A percentile compares a stretch with the other conserved stretches of the same genome.
phyloP scores from a whole-genome alignment of 2,329 filamentous ascomycete genomes.

The Pyrenophora seminiperda region DNA sequence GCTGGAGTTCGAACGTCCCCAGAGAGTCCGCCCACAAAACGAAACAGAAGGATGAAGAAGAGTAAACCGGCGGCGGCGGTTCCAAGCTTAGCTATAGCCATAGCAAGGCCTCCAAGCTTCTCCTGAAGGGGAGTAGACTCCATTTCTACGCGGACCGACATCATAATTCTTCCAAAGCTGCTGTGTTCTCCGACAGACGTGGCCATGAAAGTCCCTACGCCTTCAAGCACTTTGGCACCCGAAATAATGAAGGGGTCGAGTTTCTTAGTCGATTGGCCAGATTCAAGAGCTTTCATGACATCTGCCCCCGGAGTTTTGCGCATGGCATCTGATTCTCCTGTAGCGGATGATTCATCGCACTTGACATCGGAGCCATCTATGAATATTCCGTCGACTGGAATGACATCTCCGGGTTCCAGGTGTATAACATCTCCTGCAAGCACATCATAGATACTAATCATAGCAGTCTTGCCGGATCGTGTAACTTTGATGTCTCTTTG shows the following conservation, averaged over 20 bases:
- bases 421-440: conserved; percentile 73
- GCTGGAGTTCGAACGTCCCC: conserved; percentile 30
- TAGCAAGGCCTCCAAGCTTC: conserved; percentile 59
- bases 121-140: conserved; percentile 61
- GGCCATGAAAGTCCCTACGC: conserved; percentile 58
- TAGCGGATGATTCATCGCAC: conserved; percentile 75
- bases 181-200: conserved; percentile 62
- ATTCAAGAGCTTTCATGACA: conserved; percentile 62
- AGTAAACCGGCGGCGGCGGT: conserved; percentile 45
- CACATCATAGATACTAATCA: conserved; percentile 64
- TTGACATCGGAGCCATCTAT: conserved; percentile 68
- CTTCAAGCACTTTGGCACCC: conserved; percentile 61
- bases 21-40: conserved; percentile 43
- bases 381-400: conserved; percentile 72
- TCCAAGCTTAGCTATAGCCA: conserved; percentile 59
- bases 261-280: conserved; percentile 55
- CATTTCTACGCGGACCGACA: conserved; percentile 59
- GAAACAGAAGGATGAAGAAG: conserved; percentile 49
- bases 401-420: conserved; percentile 69
- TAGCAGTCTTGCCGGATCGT: conserved; percentile 67
- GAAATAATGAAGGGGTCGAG: conserved; percentile 69
- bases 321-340: conserved; percentile 73
- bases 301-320: conserved; percentile 67
- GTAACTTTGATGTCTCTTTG: conserved; percentile 51
- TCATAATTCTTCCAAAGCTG: conserved; percentile 62